Evolutionary conservation across 106 monocot genomes (phyloP).

Genomic region (Amphibolis antarctica): DNA sequence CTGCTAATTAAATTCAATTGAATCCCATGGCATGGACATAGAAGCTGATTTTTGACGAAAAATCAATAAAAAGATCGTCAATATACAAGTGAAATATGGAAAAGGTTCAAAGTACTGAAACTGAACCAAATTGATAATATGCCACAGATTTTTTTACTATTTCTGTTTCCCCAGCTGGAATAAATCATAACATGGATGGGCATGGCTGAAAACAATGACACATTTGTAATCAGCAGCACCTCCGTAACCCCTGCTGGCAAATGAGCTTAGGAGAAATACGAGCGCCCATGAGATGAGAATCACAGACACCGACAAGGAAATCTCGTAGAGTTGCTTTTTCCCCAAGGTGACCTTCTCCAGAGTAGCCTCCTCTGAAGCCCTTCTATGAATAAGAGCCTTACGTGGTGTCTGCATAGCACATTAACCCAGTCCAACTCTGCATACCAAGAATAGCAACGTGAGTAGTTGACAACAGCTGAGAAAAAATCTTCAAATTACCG

Average conservation of each 20-base stretch:
- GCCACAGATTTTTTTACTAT: too few relatives aligned
- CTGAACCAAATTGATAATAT: conserved; percentile 1
- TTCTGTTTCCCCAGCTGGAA: too few relatives aligned
- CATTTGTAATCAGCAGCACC: too few relatives aligned
- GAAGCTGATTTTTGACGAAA: too few relatives aligned
- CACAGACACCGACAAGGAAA: conserved; percentile 27
- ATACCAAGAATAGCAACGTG: not conserved
- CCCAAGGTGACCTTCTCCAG: conserved; percentile 10
- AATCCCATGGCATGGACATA: too few relatives aligned
- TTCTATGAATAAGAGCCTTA: conserved; percentile 57
- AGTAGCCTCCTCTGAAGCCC: too few relatives aligned
- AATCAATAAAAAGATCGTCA: too few relatives aligned
- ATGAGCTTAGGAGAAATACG: conserved; percentile 44
- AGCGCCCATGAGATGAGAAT: conserved; percentile 46
- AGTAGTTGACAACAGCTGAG: not conserved
- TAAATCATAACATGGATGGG: too few relatives aligned
- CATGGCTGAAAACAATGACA: too few relatives aligned
- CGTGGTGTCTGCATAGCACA: conserved; percentile 69
- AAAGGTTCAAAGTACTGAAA: not conserved
- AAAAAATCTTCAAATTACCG: not conserved
- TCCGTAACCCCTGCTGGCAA: conserved; percentile 44
- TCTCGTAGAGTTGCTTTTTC: conserved; percentile 32
- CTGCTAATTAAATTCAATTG: too few relatives aligned
- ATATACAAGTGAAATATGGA: not conserved
- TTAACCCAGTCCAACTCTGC: conserved; percentile 8